Evolutionary conservation across 176 grass and related monocot species (phyloP).

Genomic region (Typha latifolia): DNA sequence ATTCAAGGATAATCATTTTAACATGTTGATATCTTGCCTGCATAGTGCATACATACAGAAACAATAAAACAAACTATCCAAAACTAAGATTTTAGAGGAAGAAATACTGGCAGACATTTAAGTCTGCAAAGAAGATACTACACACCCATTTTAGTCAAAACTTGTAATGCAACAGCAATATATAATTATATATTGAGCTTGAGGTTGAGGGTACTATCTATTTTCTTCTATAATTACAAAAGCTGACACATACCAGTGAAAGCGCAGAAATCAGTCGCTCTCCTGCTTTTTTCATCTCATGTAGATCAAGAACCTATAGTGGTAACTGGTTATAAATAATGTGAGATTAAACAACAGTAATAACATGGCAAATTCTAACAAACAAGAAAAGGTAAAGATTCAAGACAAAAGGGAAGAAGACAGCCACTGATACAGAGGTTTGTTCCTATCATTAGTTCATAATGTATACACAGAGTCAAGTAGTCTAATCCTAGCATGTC

Average conservation of each 20-base stretch:
- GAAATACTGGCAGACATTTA: neutral
- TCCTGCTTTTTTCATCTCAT: conserved; percentile 59
- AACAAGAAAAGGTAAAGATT: neutral
- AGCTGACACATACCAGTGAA: conserved; percentile 34
- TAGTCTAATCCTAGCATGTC: no score
- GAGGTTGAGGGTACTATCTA: neutral
- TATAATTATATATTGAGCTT: neutral
- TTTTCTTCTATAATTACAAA: neutral
- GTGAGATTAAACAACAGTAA: neutral
- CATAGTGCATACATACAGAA: conserved; percentile 10
- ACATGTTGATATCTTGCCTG: conserved; percentile 59
- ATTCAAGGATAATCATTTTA: conserved; percentile 75
- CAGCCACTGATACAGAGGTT: no score
- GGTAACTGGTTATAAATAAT: neutral
- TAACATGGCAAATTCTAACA: neutral
- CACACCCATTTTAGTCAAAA: neutral
- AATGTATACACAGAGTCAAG: no score
- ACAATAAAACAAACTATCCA: neutral
- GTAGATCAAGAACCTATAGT: conserved; percentile 65
- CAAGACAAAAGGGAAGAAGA: neutral
- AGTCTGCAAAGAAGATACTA: neutral
- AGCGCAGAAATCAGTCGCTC: conserved; percentile 57
- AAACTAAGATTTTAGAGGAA: neutral
- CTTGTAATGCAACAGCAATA: no score
- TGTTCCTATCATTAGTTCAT: no score